Evolutionary conservation across 495 filamentous ascomycete species (phyloP).

Genomic region (Xylaria scruposa): DNA sequence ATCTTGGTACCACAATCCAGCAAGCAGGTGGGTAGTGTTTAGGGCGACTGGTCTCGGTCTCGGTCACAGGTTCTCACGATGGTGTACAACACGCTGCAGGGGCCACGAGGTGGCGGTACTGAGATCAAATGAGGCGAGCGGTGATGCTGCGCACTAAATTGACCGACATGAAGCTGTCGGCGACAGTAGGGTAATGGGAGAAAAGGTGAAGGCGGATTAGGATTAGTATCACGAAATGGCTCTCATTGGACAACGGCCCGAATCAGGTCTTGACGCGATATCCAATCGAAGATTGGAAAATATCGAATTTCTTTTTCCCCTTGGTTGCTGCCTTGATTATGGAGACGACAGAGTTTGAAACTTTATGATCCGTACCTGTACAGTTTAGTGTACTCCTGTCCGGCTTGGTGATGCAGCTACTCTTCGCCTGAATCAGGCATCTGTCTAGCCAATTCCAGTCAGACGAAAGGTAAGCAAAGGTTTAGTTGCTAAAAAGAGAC

Average conservation of each 20-base stretch:
- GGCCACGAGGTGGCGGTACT: not conserved
- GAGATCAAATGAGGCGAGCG: slow-evolving; percentile 11
- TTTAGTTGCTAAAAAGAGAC: not conserved
- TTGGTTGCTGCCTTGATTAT: slow-evolving; percentile 9
- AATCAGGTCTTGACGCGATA: not conserved
- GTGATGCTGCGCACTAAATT: not conserved
- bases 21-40: not conserved
- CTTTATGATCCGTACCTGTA: not conserved
- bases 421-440: slow-evolving; percentile 12
- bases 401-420: not conserved
- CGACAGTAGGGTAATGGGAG: not conserved
- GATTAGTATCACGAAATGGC: not conserved
- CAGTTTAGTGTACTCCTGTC: slow-evolving; percentile 12
- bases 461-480: not conserved
- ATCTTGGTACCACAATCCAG: not conserved
- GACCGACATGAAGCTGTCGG: not conserved
- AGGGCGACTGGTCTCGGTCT: not conserved
- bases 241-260: not conserved
- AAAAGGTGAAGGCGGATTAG: not conserved
- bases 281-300: not conserved
- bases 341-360: not conserved
- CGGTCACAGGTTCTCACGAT: not conserved
- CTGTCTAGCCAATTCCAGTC: not conserved
- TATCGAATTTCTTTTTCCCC: not conserved
- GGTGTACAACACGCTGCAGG: not conserved